Evolutionary conservation across 2,329 filamentous ascomycete genomes (phyloP).

Genomic region (Septoria linicola): DNA sequence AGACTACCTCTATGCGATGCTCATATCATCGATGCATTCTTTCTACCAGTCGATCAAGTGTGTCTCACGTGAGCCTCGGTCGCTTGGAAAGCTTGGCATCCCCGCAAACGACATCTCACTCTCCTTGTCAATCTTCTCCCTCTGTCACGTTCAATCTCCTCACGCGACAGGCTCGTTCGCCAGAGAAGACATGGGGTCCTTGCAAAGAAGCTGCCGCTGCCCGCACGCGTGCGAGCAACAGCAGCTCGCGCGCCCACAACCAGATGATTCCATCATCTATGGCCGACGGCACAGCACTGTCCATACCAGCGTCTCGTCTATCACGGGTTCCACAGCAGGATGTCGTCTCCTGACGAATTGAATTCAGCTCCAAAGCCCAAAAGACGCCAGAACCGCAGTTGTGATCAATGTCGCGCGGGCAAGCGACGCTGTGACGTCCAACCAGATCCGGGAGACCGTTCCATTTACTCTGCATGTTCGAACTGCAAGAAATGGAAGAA

Average conservation of each 20-base stretch:
- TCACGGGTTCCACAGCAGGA: background rate
- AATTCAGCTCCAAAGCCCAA: constrained; percentile 10
- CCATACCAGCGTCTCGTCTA: background rate
- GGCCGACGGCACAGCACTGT: background rate
- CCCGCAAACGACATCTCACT: too few species aligned
- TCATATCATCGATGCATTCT: too few species aligned
- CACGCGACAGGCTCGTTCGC: too few species aligned
- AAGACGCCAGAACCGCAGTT: constrained; percentile 19
- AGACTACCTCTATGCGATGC: too few species aligned
- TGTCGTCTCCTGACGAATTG: constrained; percentile 13
- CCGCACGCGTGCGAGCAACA: background rate
- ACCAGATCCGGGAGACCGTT: constrained; percentile 5
- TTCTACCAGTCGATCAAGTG: too few species aligned
- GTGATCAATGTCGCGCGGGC: constrained; percentile 20
- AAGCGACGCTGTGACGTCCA: constrained; percentile 20
- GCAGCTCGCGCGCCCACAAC: background rate
- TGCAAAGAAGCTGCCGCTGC: background rate
- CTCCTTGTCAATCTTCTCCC: too few species aligned
- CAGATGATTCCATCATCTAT: background rate
- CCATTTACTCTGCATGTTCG: constrained; percentile 12
- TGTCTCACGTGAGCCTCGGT: too few species aligned
- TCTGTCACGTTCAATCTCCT: too few species aligned
- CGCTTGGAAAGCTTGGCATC: too few species aligned
- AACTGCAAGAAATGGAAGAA: constrained; percentile 23
- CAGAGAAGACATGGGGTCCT: background rate